Evolutionary conservation across 129 eudicot genomes (phyloP).

Genomic region (Lactuca saligna): DNA sequence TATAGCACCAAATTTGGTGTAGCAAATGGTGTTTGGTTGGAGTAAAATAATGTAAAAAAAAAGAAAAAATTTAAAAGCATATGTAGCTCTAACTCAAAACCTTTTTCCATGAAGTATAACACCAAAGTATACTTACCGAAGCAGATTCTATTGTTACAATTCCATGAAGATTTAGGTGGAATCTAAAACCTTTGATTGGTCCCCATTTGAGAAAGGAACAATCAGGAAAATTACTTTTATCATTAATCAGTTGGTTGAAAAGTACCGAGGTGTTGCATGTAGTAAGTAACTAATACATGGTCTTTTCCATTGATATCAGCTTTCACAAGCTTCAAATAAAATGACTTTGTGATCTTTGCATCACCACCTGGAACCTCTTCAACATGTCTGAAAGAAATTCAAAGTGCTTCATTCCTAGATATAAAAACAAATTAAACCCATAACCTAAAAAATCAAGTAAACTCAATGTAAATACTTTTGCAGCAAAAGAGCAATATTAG

Average conservation of each 20-base stretch:
- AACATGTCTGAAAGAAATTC: slow-evolving; percentile 94
- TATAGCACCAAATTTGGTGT: too few relatives aligned
- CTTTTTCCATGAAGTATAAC: too few relatives aligned
- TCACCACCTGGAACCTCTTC: slow-evolving; percentile 60
- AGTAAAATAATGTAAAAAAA: too few relatives aligned
- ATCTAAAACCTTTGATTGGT: slow-evolving; percentile 57
- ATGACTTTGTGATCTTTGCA: slow-evolving; percentile 52
- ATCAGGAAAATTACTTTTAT: slow-evolving; percentile 42
- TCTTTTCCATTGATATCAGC: slow-evolving; percentile 98
- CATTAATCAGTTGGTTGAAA: not conserved
- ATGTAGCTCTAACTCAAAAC: too few relatives aligned
- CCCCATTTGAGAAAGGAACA: slow-evolving; percentile 64
- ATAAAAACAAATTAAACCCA: slow-evolving; percentile 13
- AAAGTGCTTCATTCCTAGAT: slow-evolving; percentile 90
- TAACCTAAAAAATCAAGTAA: not conserved
- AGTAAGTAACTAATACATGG: slow-evolving; percentile 47
- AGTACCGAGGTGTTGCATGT: too few relatives aligned
- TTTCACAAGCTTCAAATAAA: slow-evolving; percentile 89
- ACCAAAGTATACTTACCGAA: slow-evolving; percentile 57
- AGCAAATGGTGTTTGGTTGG: too few relatives aligned
- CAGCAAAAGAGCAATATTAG: slow-evolving; percentile 85
- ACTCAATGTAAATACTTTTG: slow-evolving; percentile 48
- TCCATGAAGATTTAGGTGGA: slow-evolving; percentile 73
- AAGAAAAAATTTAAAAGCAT: too few relatives aligned
- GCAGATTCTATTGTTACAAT: slow-evolving; percentile 69